Evolutionary conservation across 2,329 filamentous ascomycete species (phyloP).

Genomic region (Stenocarpella maydis): DNA sequence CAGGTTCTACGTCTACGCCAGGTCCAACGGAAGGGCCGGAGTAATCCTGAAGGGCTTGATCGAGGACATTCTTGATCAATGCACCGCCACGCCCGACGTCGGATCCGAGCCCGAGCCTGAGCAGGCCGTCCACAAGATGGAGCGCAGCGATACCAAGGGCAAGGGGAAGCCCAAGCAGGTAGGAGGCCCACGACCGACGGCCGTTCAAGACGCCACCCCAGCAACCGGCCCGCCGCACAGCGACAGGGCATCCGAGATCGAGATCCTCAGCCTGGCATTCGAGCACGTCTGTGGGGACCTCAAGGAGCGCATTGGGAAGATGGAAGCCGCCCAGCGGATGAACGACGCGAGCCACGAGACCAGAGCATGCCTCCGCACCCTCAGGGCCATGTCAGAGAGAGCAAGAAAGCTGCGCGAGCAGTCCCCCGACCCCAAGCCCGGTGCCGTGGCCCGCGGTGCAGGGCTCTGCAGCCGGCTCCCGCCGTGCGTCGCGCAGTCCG

Average conservation of each 20-base stretch:
- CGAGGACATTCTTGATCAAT: background rate
- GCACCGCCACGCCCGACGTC: too few relatives aligned
- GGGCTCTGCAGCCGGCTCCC: background rate
- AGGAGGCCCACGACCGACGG: background rate
- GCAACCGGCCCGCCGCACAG: background rate
- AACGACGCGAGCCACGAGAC: background rate
- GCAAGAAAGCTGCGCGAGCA: background rate
- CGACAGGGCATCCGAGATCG: background rate
- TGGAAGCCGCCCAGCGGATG: background rate
- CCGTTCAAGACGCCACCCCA: background rate
- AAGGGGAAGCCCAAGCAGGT: background rate
- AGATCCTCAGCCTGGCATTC: background rate
- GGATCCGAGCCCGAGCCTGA: background rate
- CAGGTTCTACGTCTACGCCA: conserved; percentile 2
- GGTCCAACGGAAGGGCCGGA: background rate
- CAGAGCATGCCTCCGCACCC: background rate
- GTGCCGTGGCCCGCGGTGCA: background rate
- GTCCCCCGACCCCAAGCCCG: background rate
- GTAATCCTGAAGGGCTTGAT: background rate
- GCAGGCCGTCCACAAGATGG: too few relatives aligned
- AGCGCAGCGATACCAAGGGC: background rate
- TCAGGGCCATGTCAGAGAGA: background rate
- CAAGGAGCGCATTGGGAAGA: background rate
- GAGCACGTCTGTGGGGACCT: background rate
- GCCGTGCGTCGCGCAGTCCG: background rate